phyloP scores from a whole-genome alignment of 257 asterid species.

The Gentiana macrophylla region DNA sequence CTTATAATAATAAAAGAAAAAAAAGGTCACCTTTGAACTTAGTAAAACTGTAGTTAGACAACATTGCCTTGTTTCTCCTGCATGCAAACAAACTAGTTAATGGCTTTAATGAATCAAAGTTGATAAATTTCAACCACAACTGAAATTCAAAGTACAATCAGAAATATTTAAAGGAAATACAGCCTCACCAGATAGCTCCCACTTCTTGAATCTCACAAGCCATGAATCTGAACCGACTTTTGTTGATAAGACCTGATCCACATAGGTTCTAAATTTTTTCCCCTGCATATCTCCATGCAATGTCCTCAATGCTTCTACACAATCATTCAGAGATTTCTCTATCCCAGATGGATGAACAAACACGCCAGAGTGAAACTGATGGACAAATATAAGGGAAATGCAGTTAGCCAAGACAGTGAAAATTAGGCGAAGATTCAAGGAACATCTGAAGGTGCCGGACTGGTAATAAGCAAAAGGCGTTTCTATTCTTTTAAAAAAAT shows the following conservation, averaged over 20 bases:
- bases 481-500: too few species aligned
- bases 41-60: slow-evolving; percentile 51
- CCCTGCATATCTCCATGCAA: slow-evolving; percentile 69
- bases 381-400: slow-evolving; percentile 10
- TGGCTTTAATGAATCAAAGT: too few species aligned
- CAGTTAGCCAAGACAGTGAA: background rate
- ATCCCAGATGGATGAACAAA: slow-evolving; percentile 72
- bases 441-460: background rate
- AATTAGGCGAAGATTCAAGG: background rate
- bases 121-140: too few species aligned
- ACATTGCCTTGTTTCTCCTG: slow-evolving; percentile 52
- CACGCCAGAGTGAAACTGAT: slow-evolving; percentile 59
- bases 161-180: slow-evolving; percentile 1
- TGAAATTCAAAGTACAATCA: background rate
- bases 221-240: slow-evolving; percentile 66
- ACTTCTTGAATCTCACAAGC: slow-evolving; percentile 82
- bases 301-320: slow-evolving; percentile 32
- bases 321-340: slow-evolving; percentile 51
- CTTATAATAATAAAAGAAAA: too few species aligned
- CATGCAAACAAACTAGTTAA: slow-evolving; percentile 9
- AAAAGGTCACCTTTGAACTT: slow-evolving; percentile 58
- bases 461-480: background rate
- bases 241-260: slow-evolving; percentile 70
- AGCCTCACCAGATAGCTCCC: slow-evolving; percentile 73
- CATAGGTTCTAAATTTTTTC: slow-evolving; percentile 65